phyloP scores from a whole-genome alignment of 176 grass and related monocot genomes.

The Carex parvula region DNA sequence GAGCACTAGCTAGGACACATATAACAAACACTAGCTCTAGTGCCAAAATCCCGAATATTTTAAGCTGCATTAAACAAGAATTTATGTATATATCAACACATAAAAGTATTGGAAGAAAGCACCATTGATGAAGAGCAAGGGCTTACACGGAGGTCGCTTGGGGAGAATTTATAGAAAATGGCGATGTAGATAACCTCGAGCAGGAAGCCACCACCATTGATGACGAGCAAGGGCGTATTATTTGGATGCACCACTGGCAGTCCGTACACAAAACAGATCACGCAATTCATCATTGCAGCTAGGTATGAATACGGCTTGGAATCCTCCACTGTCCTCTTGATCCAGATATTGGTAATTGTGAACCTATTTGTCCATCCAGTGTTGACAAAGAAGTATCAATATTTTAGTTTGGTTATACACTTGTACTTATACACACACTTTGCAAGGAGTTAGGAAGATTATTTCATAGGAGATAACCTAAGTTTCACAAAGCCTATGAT shows the following conservation, averaged over 20 bases:
- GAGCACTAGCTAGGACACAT: constrained; percentile 25
- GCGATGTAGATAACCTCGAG: constrained; percentile 55
- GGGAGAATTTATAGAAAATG: constrained; percentile 49
- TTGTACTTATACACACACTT: background rate
- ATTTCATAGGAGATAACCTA: no score
- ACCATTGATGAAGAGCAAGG: no score
- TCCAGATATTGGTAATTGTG: constrained; percentile 44
- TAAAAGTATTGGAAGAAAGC: no score
- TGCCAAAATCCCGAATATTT: constrained; percentile 31
- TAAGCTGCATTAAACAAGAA: constrained; percentile 51
- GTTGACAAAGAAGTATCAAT: background rate
- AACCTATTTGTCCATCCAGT: constrained; percentile 33
- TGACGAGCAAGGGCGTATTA: constrained; percentile 60
- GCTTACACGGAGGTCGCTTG: constrained; percentile 35
- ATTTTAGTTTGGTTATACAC: background rate
- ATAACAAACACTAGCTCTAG: constrained; percentile 31
- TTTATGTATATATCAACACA: background rate
- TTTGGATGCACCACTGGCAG: constrained; percentile 70
- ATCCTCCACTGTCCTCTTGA: constrained; percentile 46
- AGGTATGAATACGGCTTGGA: constrained; percentile 67
- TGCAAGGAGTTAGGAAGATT: no score
- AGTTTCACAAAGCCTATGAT: no score
- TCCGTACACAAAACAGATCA: constrained; percentile 73
- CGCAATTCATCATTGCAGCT: constrained; percentile 83
- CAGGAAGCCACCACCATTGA: constrained; percentile 60